Base-by-base conservation (phyloP, 2,329 filamentous ascomycete genomes). In the Mollisia scopiformis region DNA sequence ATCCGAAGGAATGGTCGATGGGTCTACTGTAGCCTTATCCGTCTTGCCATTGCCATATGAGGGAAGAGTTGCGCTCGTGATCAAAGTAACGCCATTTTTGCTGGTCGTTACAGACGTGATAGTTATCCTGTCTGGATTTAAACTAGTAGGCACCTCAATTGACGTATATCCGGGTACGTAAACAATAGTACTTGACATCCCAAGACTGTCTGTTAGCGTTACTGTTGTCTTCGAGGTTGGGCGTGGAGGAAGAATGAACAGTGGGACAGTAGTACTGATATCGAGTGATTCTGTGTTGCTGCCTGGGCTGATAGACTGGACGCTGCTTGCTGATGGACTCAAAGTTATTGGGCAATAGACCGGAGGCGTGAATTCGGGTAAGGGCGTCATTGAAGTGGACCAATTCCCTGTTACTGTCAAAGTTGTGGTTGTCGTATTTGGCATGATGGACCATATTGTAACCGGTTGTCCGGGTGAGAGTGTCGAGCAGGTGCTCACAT, bases 321-420 rank as follows among this genome's bases (percentile, higher is more conserved):
- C n/a, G n/a, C n/a, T n/a, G n/a, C n/a, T n/a, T n/a, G n/a, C n/a
- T n/a, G n/a, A n/a, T n/a, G n/a, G n/a, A n/a, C n/a, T n/a, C n/a
- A n/a, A n/a, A n/a, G n/a, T n/a, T n/a, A n/a, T 33, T 28, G 63
- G 28, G 43, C 68, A 71, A 43, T 66, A 66, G 11, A 41, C 23
- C 52, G 71, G 69, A 7, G 67, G 67, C 1, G 67, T 72, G 33
- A 69, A 68, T 59, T 72, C 69, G 28, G 68, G 62, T 8, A 54
- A 41, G 25, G 31, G 13, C 5, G 37, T 47, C n/a, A 62, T 62
- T 6, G 65, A 58, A 10, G 55, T 58, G 13, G 67, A 61, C 2
- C 43, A 23, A 55, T 67, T 66, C 8, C 49, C 50, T n/a, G 47
- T 62, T 13, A 65, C n/a, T 4, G 69, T 68, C n/a, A 68, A 10